These are phyloP conservation scores for Aspergillus pseudoviridinutans DNA, from an alignment of 2,329 filamentous ascomycete genomes.

Conservation along the genomic window DNA sequence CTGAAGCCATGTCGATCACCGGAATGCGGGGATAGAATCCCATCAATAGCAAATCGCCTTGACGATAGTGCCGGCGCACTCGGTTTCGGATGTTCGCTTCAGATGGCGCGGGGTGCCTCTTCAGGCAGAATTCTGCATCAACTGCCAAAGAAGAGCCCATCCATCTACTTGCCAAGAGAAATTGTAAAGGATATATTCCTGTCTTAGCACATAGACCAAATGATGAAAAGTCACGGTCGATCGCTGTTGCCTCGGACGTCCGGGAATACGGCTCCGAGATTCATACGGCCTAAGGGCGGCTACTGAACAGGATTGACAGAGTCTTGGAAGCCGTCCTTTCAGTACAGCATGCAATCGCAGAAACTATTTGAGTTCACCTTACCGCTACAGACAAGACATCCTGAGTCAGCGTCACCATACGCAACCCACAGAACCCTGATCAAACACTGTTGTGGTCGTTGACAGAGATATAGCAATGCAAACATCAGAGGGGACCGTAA, in stretches of 20 bases:
- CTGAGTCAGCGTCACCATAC: background rate
- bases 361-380: background rate
- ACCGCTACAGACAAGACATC: background rate
- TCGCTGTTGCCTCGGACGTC: background rate
- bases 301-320: background rate
- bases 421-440: background rate
- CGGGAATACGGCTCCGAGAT: background rate
- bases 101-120: background rate
- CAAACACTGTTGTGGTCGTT: background rate
- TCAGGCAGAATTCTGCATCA: background rate
- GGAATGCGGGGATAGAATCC: conserved; percentile 15
- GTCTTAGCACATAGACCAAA: background rate
- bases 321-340: no score
- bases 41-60: conserved; percentile 15
- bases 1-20: conserved; percentile 17
- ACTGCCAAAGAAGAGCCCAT: background rate
- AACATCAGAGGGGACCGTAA: background rate
- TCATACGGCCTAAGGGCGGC: background rate
- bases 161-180: background rate
- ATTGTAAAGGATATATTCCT: background rate
- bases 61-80: background rate
- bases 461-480: background rate
- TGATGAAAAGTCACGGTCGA: background rate
- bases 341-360: no score
- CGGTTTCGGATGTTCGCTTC: background rate